Conservation (phyloP, 257 asterid species). For the Linderniella brevidens region DNA sequence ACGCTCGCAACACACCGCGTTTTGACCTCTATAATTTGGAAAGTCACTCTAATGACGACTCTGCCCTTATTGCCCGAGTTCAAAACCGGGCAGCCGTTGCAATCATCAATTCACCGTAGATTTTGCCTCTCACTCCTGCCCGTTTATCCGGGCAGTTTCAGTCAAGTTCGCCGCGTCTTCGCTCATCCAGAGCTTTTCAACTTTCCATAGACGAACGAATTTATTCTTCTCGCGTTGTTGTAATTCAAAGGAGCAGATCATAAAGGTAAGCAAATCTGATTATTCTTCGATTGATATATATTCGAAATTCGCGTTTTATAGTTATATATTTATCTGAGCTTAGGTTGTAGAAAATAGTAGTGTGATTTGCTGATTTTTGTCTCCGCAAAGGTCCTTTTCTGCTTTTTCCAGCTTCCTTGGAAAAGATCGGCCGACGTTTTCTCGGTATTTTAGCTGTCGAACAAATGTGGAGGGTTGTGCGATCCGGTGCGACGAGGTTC, state of each 20-base stretch:
- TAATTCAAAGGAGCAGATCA: too few relatives aligned
- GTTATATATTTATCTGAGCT: too few relatives aligned
- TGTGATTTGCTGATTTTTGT: not conserved
- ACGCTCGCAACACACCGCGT: too few relatives aligned
- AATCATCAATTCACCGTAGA: constrained; percentile 4
- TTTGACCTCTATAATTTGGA: too few relatives aligned
- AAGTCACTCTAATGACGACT: too few relatives aligned
- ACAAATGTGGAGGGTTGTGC: constrained; percentile 64
- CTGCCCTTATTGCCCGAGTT: not conserved
- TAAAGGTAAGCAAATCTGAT: constrained; percentile 6
- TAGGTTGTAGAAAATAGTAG: not conserved
- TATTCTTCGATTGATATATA: too few relatives aligned
- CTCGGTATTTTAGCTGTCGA: constrained; percentile 12
- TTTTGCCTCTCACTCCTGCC: constrained; percentile 17
- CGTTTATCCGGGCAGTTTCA: constrained; percentile 18
- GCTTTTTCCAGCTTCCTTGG: too few relatives aligned
- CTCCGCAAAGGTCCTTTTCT: not conserved
- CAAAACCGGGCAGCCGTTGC: constrained; percentile 5
- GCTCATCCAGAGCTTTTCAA: constrained; percentile 8
- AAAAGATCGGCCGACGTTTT: too few relatives aligned
- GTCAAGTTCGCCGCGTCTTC: constrained; percentile 14
- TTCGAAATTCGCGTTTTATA: too few relatives aligned
- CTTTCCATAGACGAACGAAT: constrained; percentile 9
- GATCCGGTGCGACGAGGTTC: constrained; percentile 64
- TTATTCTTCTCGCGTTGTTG: not conserved